phyloP scores from a whole-genome alignment of 495 filamentous ascomycete species.

The Entonaema liquescens region DNA sequence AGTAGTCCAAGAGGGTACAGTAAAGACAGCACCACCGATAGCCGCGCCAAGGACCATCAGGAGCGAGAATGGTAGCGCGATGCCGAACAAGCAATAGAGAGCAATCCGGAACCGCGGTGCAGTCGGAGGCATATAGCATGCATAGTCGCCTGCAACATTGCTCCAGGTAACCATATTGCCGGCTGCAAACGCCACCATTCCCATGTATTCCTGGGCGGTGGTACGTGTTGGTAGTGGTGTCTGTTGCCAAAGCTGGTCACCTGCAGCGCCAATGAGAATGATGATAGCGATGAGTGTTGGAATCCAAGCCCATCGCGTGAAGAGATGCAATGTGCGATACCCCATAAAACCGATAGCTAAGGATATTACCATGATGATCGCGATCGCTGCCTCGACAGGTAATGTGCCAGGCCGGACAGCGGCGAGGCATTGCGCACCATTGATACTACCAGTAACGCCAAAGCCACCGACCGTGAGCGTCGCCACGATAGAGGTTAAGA shows the following conservation, averaged over 20 bases:
- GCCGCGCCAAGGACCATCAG: constrained; percentile 59
- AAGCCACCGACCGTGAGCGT: constrained; percentile 56
- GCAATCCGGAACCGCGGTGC: constrained; percentile 47
- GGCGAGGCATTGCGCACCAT: constrained; percentile 55
- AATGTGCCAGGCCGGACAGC: constrained; percentile 56
- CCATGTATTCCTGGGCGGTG: constrained; percentile 27
- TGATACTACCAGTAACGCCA: constrained; percentile 52
- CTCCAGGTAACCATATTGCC: constrained; percentile 45
- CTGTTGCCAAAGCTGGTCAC: constrained; percentile 53
- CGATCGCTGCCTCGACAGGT: constrained; percentile 58
- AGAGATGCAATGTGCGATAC: constrained; percentile 61
- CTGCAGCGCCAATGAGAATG: constrained; percentile 60
- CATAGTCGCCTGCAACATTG: constrained; percentile 48
- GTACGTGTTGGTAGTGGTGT: constrained; percentile 12
- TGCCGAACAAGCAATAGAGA: constrained; percentile 49
- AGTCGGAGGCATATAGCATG: constrained; percentile 48
- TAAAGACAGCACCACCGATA: constrained; percentile 49
- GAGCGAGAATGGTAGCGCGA: constrained; percentile 53
- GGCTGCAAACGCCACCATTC: constrained; percentile 43
- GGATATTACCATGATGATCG: constrained; percentile 59
- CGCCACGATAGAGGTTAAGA: constrained; percentile 43
- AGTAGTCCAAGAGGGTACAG: constrained; percentile 42
- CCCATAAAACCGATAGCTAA: constrained; percentile 60
- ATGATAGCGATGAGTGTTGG: constrained; percentile 60
- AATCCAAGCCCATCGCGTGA: constrained; percentile 66